phyloP scores from a whole-genome alignment of 805 yeast species.

The Cyberlindnera xishuangbannaensis region DNA sequence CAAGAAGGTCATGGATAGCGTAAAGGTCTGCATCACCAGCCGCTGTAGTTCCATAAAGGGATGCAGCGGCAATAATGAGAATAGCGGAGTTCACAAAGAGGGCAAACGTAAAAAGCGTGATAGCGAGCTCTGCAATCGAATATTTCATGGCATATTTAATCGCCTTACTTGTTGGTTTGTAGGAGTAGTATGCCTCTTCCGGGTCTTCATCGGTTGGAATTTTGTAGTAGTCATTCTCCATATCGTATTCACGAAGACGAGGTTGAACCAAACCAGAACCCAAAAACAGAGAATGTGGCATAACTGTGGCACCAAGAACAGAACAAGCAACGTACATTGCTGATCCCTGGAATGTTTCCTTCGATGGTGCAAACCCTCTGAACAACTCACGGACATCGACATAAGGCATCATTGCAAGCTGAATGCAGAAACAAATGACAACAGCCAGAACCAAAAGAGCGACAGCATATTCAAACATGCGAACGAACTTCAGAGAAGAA shows the following conservation, averaged over 20 bases:
- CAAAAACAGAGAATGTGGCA: conserved; percentile 85
- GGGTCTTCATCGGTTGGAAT: conserved; percentile 22
- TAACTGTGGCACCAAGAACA: conserved; percentile 86
- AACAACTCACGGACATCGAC: conserved; percentile 41
- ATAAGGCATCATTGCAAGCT: conserved; percentile 51
- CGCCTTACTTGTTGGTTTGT: conserved; percentile 69
- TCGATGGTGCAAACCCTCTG: conserved; percentile 67
- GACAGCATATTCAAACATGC: conserved; percentile 73
- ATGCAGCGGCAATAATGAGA: conserved; percentile 74
- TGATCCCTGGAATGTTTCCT: conserved; percentile 43
- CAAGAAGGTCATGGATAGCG: conserved; percentile 63
- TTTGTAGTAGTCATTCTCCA: conserved; percentile 44
- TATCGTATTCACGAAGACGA: conserved; percentile 69
- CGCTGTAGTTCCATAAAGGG: conserved; percentile 63
- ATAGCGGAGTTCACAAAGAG: conserved; percentile 83
- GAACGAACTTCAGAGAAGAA: conserved; percentile 66
- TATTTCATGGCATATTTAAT: conserved; percentile 65
- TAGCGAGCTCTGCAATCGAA: conserved; percentile 63
- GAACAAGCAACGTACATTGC: conserved; percentile 76
- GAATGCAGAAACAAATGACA: conserved; percentile 72
- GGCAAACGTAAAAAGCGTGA: conserved; percentile 75
- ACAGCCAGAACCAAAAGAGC: conserved; percentile 67
- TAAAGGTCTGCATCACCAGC: conserved; percentile 78
- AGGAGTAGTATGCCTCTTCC: conserved; percentile 37
- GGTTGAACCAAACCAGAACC: conserved; percentile 89